Conservation (phyloP, 2,329 filamentous ascomycete species). For the Trichophyton benhamiae region DNA sequence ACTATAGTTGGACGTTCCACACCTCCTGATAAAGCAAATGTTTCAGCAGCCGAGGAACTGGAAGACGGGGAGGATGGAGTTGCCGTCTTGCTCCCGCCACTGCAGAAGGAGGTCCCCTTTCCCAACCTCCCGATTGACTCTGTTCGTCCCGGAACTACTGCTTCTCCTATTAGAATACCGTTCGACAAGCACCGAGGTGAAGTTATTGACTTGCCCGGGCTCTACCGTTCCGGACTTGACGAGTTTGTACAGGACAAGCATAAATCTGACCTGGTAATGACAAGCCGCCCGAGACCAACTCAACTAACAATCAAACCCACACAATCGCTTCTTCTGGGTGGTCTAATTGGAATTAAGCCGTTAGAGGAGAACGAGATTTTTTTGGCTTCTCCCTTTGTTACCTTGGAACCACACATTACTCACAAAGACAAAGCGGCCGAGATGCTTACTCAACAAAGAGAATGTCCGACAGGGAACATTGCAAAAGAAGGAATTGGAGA, state of each 20-base stretch:
- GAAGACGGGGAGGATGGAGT: slow-evolving; percentile 13
- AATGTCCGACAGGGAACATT: slow-evolving; percentile 52
- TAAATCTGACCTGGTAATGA: slow-evolving; percentile 64
- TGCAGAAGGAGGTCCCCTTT: slow-evolving; percentile 59
- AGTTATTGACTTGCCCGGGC: slow-evolving; percentile 80
- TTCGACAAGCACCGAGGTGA: slow-evolving; percentile 71
- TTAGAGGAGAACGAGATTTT: slow-evolving; percentile 52
- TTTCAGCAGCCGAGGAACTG: not conserved
- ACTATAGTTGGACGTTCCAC: slow-evolving; percentile 2
- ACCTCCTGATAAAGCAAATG: not conserved
- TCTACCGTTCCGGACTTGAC: slow-evolving; percentile 62
- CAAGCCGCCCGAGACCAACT: slow-evolving; percentile 57
- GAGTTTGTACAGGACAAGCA: slow-evolving; percentile 55
- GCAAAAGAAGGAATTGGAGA: slow-evolving; percentile 45
- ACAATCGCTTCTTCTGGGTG: slow-evolving; percentile 72
- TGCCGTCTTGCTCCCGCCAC: slow-evolving; percentile 50
- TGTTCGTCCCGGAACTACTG: slow-evolving; percentile 80
- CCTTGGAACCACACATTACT: slow-evolving; percentile 63
- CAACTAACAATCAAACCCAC: slow-evolving; percentile 61
- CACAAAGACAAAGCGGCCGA: slow-evolving; percentile 65
- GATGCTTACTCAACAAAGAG: slow-evolving; percentile 53
- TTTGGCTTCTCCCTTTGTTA: slow-evolving; percentile 76
- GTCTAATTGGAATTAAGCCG: slow-evolving; percentile 78
- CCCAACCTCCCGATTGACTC: slow-evolving; percentile 80
- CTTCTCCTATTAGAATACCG: slow-evolving; percentile 83